A percentile compares a stretch with the other conserved stretches of the same genome.
phyloP scores from a whole-genome alignment of 192 early-diverging fungal species.

The Coemansia umbellata region DNA sequence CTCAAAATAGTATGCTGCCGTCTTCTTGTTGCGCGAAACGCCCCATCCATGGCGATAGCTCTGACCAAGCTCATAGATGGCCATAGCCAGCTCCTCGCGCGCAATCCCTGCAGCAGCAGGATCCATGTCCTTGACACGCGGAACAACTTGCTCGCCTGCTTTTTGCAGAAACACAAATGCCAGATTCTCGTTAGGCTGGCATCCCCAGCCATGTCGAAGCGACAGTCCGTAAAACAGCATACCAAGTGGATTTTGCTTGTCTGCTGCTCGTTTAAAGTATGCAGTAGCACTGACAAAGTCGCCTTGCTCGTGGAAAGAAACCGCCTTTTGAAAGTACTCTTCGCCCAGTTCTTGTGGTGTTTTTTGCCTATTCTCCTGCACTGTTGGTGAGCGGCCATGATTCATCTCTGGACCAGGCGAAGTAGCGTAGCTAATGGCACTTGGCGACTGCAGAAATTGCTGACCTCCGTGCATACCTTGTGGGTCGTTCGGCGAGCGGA shows the following conservation, averaged over 20 bases:
- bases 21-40: constrained; percentile 65
- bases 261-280: constrained; percentile 67
- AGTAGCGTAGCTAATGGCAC: not conserved
- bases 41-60: constrained; percentile 82
- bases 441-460: constrained; percentile 2
- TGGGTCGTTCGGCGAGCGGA: constrained; percentile 5
- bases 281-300: constrained; percentile 68
- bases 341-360: constrained; percentile 50
- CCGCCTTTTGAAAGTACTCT: constrained; percentile 62
- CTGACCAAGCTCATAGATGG: constrained; percentile 75
- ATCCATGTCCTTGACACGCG: constrained; percentile 58
- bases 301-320: constrained; percentile 65
- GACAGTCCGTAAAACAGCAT: constrained; percentile 73
- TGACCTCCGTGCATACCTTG: not conserved
- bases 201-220: constrained; percentile 77
- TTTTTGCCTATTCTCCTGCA: constrained; percentile 4
- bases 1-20: constrained; percentile 76
- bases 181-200: constrained; percentile 59
- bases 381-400: constrained; percentile 1
- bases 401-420: constrained; percentile 1
- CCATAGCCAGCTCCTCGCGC: constrained; percentile 65
- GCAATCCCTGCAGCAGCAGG: constrained; percentile 57
- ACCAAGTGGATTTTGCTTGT: constrained; percentile 59
- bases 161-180: constrained; percentile 70
- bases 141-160: constrained; percentile 62